Conservation (phyloP, 179 eudicot species). For the Gypsophila paniculata region DNA sequence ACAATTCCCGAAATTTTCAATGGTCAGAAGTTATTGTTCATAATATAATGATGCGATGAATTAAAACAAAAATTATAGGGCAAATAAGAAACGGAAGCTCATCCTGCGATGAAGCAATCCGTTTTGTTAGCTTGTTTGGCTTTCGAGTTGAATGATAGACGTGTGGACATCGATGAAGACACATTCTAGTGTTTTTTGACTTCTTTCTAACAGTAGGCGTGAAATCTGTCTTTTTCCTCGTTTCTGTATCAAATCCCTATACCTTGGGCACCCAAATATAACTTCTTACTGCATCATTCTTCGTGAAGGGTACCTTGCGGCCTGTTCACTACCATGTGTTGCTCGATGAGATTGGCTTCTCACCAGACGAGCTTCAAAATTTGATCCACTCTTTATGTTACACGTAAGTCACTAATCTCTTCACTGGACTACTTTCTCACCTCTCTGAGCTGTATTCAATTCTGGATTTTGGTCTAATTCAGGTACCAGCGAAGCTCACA, state of each 20-base stretch:
- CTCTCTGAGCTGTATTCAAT: slow-evolving; percentile 1
- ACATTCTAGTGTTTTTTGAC: slow-evolving; percentile 1
- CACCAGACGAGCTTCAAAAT: slow-evolving; percentile 74
- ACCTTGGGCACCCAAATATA: slow-evolving; percentile 6
- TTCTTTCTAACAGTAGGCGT: neutral
- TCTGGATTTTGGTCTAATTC: slow-evolving; percentile 22
- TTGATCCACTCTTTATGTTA: slow-evolving; percentile 74
- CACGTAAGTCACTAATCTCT: slow-evolving; percentile 48
- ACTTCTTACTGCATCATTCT: slow-evolving; percentile 8
- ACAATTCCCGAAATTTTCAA: neutral
- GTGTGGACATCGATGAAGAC: neutral
- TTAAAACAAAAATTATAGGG: neutral
- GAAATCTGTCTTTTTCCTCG: neutral
- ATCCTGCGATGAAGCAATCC: neutral
- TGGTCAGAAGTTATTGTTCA: neutral
- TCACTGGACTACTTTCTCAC: neutral
- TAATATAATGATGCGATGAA: neutral
- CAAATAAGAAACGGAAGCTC: neutral
- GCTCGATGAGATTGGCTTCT: slow-evolving; percentile 94
- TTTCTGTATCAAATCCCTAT: neutral
- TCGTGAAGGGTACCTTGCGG: slow-evolving; percentile 77
- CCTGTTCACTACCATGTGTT: slow-evolving; percentile 92
- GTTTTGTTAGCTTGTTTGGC: neutral
- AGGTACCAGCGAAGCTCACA: slow-evolving; percentile 84
- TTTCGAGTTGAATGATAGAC: neutral